Conservation (phyloP, 768 basidiomycete genomes). For the Podaxis rugospora region DNA sequence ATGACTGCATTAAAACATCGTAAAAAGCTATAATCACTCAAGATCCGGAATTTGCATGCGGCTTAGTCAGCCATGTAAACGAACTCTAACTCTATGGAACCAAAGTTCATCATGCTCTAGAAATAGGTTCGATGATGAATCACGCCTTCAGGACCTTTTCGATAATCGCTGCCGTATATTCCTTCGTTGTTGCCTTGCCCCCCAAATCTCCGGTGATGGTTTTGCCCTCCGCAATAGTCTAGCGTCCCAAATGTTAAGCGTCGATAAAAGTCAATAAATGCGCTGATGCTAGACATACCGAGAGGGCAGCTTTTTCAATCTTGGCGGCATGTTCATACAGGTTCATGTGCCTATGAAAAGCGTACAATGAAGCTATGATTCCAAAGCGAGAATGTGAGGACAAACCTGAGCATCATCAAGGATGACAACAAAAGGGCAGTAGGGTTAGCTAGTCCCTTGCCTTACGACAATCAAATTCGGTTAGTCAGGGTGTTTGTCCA, state of each 20-base stretch:
- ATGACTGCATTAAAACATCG: background rate
- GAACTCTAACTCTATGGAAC: constrained; percentile 16
- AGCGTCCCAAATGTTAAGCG: constrained; percentile 12
- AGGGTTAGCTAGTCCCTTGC: constrained; percentile 95
- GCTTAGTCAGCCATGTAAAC: constrained; percentile 1
- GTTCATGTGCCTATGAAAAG: constrained; percentile 78
- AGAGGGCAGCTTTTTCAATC: constrained; percentile 89
- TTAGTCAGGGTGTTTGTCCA: background rate
- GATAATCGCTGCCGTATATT: constrained; percentile 90
- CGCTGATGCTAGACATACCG: constrained; percentile 44
- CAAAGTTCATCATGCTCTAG: constrained; percentile 13
- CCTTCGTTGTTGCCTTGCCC: constrained; percentile 83
- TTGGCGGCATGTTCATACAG: constrained; percentile 76
- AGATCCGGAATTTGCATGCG: background rate
- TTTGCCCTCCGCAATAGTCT: constrained; percentile 98
- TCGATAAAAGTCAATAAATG: background rate
- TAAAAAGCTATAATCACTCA: constrained; percentile 5
- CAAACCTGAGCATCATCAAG: constrained; percentile 95
- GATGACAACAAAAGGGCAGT: constrained; percentile 95
- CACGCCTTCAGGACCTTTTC: constrained; percentile 44
- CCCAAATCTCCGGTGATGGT: constrained; percentile 94
- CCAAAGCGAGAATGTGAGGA: constrained; percentile 15
- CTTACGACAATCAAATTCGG: constrained; percentile 29
- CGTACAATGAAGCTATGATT: constrained; percentile 12
- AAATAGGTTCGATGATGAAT: constrained; percentile 1